Conservation (phyloP, 345 rosid genomes). For the Populus alba region DNA sequence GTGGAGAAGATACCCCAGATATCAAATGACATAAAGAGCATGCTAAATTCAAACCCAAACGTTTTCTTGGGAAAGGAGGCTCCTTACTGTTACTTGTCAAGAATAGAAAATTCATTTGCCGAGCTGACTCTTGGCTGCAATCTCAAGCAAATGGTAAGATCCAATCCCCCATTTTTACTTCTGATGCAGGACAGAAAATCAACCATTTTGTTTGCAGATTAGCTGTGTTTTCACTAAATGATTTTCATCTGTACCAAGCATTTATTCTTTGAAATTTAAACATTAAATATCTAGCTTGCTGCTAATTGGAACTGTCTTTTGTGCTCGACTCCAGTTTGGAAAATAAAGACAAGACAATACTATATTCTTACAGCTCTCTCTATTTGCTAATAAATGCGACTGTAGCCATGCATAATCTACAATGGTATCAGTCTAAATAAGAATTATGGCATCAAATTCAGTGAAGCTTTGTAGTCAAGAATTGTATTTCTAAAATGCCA, state of each 20-base stretch:
- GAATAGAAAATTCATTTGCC: slow-evolving; percentile 61
- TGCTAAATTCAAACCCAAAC: slow-evolving; percentile 54
- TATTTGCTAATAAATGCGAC: background rate
- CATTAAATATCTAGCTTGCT: background rate
- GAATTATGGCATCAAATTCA: background rate
- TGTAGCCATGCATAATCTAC: background rate
- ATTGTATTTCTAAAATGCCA: background rate
- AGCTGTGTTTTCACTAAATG: background rate
- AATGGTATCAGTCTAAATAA: background rate
- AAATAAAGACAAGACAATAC: background rate
- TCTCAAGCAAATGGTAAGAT: slow-evolving; percentile 66
- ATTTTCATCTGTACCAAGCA: background rate
- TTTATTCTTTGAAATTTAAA: background rate
- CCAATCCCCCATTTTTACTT: background rate
- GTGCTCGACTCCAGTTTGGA: background rate
- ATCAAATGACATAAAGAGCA: slow-evolving; percentile 67
- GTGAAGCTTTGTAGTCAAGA: background rate
- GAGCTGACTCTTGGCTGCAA: slow-evolving; percentile 86
- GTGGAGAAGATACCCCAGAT: slow-evolving; percentile 66
- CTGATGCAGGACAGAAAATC: background rate
- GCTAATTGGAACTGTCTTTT: background rate
- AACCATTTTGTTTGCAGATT: background rate
- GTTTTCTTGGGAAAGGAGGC: slow-evolving; percentile 78
- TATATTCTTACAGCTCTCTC: background rate
- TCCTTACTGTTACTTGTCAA: slow-evolving; percentile 79